Conservation (phyloP, 1,284 basidiomycete species). For the Ustilago shanxiensis region DNA sequence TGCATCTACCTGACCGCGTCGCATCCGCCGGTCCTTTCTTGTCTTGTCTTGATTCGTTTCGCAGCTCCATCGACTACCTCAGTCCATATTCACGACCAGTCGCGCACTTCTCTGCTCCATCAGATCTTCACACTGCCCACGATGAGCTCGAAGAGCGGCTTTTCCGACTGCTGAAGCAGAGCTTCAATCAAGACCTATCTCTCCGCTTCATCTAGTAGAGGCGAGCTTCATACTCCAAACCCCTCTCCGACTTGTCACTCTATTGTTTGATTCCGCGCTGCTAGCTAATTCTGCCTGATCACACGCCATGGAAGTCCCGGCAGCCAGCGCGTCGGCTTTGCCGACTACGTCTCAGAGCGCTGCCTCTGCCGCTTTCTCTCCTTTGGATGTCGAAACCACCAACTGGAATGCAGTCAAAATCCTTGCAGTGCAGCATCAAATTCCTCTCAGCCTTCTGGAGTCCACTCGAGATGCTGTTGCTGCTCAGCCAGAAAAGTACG, state of each 20-base stretch:
- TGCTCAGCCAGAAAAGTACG: constrained; percentile 7
- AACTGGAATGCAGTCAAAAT: constrained; percentile 64
- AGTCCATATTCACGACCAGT: neutral
- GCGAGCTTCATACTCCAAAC: no score
- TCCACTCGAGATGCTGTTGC: constrained; percentile 24
- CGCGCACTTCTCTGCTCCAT: neutral
- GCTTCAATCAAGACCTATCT: no score
- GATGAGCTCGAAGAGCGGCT: constrained; percentile 11
- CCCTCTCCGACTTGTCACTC: neutral
- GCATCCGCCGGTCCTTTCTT: neutral
- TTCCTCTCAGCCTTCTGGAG: constrained; percentile 38
- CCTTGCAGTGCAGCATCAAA: constrained; percentile 56
- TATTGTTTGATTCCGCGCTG: neutral
- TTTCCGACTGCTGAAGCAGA: constrained; percentile 4
- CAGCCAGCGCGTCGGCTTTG: constrained; percentile 8
- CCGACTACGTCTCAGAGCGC: neutral
- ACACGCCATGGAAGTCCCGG: constrained; percentile 5
- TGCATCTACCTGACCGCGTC: neutral
- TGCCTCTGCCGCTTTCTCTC: neutral
- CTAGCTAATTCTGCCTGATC: neutral
- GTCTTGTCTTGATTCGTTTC: neutral
- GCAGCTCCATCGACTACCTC: neutral
- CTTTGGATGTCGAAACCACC: constrained; percentile 61
- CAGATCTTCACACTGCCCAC: neutral
- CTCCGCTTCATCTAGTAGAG: neutral